A percentile compares a stretch with the other conserved stretches of the same genome.
These are phyloP conservation scores for Pelargonium australe DNA, from an alignment of 441 rosid species.

Conservation along the genomic window DNA sequence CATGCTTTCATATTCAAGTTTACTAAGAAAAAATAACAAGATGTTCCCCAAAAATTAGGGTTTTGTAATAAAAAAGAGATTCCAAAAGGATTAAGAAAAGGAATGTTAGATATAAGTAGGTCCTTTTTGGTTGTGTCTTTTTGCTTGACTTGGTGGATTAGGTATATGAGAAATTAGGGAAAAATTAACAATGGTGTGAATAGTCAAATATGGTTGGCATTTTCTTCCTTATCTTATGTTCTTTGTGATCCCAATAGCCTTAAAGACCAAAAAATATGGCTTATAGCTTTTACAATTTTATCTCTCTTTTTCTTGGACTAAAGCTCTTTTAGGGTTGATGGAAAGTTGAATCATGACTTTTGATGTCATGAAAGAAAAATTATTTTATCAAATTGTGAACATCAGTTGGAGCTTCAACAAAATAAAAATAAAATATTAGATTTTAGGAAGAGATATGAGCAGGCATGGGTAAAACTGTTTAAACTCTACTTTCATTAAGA, in stretches of 20 bases:
- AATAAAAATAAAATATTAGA: no score
- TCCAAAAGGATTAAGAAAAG: conserved; percentile 9
- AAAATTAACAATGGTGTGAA: neutral
- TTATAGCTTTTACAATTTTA: neutral
- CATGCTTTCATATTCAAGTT: conserved; percentile 5
- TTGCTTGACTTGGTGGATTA: conserved; percentile 25
- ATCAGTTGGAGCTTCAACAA: no score
- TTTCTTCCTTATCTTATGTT: conserved; percentile 11
- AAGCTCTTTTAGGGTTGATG: no score
- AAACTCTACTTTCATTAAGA: no score
- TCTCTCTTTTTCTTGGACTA: no score
- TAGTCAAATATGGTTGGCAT: conserved; percentile 26
- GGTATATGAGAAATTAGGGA: conserved; percentile 22
- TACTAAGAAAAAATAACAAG: conserved; percentile 10
- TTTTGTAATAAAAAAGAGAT: neutral
- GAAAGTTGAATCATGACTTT: no score
- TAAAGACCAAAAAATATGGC: neutral
- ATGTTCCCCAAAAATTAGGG: conserved; percentile 20
- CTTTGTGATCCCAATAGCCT: neutral
- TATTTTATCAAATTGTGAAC: no score
- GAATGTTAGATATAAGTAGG: neutral
- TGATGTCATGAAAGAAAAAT: no score
- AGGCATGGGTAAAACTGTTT: no score
- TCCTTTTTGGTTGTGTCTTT: conserved; percentile 9
- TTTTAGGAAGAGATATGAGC: no score